Evolutionary conservation across 2,329 filamentous ascomycete genomes (phyloP), one percentile per base, ranked within the genome.

Genomic region (Nemania diffusa): DNA sequence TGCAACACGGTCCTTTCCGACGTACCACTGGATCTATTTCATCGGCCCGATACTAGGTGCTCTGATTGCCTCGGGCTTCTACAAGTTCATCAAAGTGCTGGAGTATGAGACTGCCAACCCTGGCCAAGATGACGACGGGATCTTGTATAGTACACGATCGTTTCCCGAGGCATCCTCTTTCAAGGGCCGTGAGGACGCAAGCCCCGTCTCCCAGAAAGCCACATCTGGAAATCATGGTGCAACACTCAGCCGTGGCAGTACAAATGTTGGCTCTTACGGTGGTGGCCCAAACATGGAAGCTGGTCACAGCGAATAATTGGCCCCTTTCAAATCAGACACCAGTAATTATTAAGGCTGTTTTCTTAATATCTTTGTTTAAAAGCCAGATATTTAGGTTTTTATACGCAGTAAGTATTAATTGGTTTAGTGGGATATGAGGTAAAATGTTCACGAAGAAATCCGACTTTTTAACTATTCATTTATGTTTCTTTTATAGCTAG

Each of bases 41-140:
- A 69, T 81, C 40, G 80, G 81, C 0, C 81, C 81, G 11, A 74
- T 78, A 29, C 62, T 79, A 0, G 81, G 81, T 1, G 73, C 79
- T 5, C 62, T 79, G 1, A 69, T 82, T 15, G 80, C 80, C 13
- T 73, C 76, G 0, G 71, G 75, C n/a, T 74, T 74, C 64, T 75
- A 75, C 37, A 58, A 71, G 26, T 62, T 68, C 51, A 64, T 75
- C 60, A 74, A 75, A 48, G 44, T 64, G 0, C 68, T 73, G 13
- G 72, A 74, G 57, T 75, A 74, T 32, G 73, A 74, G 61, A 74
- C 71, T 0, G 73, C 70, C n/a, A 74, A 73, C 29, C 70, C 72
- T 1, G 70, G 64, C 6, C 69, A 70, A 40, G 64, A 66, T n/a
- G 32, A 48, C 5, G 53, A 62, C 27, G 44, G 46, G 20, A 24